Conservation (phyloP, 2,329 filamentous ascomycete species). For the Biscogniauxia marginata region DNA sequence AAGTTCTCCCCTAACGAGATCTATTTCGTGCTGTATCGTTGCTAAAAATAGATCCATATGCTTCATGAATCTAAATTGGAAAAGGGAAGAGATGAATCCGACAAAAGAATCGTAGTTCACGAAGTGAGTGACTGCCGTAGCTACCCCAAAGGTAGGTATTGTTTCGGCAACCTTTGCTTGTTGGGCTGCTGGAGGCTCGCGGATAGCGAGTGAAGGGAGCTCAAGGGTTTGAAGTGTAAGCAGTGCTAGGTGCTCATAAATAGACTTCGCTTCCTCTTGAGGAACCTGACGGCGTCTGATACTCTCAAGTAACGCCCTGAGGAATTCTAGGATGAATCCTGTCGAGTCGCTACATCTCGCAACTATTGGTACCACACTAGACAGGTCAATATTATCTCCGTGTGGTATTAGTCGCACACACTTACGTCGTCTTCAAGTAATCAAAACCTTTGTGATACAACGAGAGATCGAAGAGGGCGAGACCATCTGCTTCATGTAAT, state of each 20-base stretch:
- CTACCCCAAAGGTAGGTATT: neutral
- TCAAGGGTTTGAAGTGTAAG: slow-evolving; percentile 3
- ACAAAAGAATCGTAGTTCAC: slow-evolving; percentile 6
- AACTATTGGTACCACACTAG: slow-evolving; percentile 11
- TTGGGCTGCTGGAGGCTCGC: neutral
- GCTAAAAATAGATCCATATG: slow-evolving; percentile 18
- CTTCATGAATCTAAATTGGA: slow-evolving; percentile 15
- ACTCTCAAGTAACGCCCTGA: slow-evolving; percentile 5
- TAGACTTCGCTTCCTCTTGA: slow-evolving; percentile 2
- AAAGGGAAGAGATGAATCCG: slow-evolving; percentile 12
- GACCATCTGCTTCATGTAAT: slow-evolving; percentile 16
- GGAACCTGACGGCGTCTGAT: slow-evolving; percentile 7
- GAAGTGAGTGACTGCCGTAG: neutral
- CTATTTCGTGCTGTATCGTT: slow-evolving; percentile 16
- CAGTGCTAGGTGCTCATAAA: slow-evolving; percentile 13
- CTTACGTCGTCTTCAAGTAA: slow-evolving; percentile 17
- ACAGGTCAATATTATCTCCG: neutral
- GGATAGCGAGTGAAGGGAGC: neutral
- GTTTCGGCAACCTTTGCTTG: neutral
- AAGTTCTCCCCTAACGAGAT: slow-evolving; percentile 12
- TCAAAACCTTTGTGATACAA: slow-evolving; percentile 7
- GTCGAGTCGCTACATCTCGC: neutral
- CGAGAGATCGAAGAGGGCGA: slow-evolving; percentile 13
- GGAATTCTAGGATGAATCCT: slow-evolving; percentile 16
- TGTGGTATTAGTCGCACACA: neutral